A percentile compares a stretch with the other conserved stretches of the same genome.
Evolutionary conservation across 2,329 filamentous ascomycete species (phyloP).

Genomic region (Alternaria panax): DNA sequence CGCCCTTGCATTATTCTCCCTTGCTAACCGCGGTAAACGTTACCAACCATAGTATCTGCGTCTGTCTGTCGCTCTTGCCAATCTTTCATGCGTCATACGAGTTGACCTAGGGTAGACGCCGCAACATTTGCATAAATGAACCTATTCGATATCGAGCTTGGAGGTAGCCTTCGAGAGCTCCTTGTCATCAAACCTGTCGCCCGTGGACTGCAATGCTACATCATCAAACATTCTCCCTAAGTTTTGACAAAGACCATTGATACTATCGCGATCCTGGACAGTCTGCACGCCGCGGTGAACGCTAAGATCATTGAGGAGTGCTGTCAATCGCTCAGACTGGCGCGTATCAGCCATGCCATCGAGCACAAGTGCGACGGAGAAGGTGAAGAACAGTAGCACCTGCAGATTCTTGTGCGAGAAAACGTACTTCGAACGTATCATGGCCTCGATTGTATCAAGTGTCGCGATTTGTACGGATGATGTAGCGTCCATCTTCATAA

Average conservation of each 20-base stretch:
- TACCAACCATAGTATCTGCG: neutral
- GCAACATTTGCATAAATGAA: neutral
- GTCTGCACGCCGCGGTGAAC: neutral
- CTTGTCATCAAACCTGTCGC: neutral
- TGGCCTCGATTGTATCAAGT: constrained; percentile 1
- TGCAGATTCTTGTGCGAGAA: neutral
- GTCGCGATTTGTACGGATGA: neutral
- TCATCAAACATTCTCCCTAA: neutral
- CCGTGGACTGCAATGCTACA: neutral
- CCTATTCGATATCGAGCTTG: neutral
- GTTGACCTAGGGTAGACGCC: neutral
- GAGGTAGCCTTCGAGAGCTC: neutral
- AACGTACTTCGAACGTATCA: neutral
- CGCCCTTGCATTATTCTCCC: neutral
- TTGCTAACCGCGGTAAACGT: neutral
- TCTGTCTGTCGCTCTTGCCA: neutral
- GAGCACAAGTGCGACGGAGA: neutral
- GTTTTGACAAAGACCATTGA: neutral
- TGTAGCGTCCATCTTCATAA: neutral
- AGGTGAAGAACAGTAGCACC: neutral
- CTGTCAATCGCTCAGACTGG: neutral
- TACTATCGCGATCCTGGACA: neutral
- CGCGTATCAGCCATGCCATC: neutral
- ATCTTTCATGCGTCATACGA: neutral
- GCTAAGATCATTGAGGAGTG: neutral